These are phyloP conservation scores for Hyaloscypha hepaticicola DNA, from an alignment of 495 filamentous ascomycete genomes.

Conservation along the genomic window DNA sequence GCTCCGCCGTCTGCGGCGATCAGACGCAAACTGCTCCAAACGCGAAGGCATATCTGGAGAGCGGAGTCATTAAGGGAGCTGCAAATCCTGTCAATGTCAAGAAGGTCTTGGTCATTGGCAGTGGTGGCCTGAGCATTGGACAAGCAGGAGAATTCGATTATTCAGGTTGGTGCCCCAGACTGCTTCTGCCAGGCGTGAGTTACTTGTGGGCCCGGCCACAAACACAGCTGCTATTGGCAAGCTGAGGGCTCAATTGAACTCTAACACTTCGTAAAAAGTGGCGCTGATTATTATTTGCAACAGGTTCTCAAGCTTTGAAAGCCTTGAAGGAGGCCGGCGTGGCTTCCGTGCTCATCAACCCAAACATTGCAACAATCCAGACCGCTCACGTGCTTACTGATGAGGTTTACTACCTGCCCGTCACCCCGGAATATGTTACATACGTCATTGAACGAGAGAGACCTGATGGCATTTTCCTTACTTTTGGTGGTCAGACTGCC, in stretches of 20 bases:
- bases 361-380: conserved; percentile 98
- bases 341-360: conserved; percentile 94
- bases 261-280: neutral
- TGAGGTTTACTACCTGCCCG: conserved; percentile 97
- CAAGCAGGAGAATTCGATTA: conserved; percentile 99
- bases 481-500: conserved; percentile 95
- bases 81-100: conserved; percentile 79
- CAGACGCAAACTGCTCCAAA: conserved; percentile 68
- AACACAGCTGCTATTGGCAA: neutral
- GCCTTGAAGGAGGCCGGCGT: conserved; percentile 97
- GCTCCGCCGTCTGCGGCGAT: conserved; percentile 17
- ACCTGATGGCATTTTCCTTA: conserved; percentile 95
- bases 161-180: conserved; percentile 63
- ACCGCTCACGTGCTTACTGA: conserved; percentile 94
- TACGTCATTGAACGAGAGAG: conserved; percentile 95
- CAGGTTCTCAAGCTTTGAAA: conserved; percentile 94
- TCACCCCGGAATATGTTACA: conserved; percentile 92
- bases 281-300: conserved; percentile 19
- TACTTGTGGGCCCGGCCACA: conserved; percentile 33
- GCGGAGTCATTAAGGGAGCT: conserved; percentile 67
- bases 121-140: conserved; percentile 94
- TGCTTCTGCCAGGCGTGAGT: conserved; percentile 19
- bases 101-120: conserved; percentile 97
- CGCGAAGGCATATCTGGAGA: conserved; percentile 83
- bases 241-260: neutral